Evolutionary conservation across 345 rosid genomes (phyloP), one percentile per base, ranked within the genome.

Genomic region (Populus euphratica): DNA sequence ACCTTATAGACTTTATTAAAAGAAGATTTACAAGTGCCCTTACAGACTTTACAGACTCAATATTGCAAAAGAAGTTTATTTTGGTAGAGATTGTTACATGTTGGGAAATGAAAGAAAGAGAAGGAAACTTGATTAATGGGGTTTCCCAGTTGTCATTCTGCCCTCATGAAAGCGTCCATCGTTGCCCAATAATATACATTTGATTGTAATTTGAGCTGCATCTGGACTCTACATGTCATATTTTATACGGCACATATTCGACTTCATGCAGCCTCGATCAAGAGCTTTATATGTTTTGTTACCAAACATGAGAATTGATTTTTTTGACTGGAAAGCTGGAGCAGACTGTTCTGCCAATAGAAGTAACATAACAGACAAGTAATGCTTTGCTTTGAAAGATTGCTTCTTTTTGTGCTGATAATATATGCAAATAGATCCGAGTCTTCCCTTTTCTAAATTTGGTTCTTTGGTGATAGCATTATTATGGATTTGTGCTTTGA

Each of bases 41-140:
- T 27, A 0, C 1, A 0, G 27, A 27, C 27, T 27, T 27, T 27
- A 27, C 27, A 27, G 27, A 27, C 27, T 27, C 27, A 27, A 27
- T 27, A 31, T 31, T 31, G 33, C 33, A 31, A 31, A 31, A 31
- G 2, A 31, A 31, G 17, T 31, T 43, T 35, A 36, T 35, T 21
- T 36, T 21, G 68, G 80, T 79, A 78, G 83, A 70, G 68, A 79
- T 68, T 76, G 85, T 80, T 82, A 82, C 84, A 82, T 81, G 81
- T 81, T 77, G 78, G 82, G 10, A 84, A 76, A 86, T 63, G 5
- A 76, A 75, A n/a, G 69, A 74, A 49, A 44, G 78, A 52, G 68
- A 79, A 41, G 50, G 35, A 54, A 81, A 75, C 74, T 2, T 69
- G 73, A 76, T 78, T 12, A 44, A 68, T 72, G 79, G 85, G 83